Conservation (phyloP, 1,284 basidiomycete species). For the Leccinum subrobustum region DNA sequence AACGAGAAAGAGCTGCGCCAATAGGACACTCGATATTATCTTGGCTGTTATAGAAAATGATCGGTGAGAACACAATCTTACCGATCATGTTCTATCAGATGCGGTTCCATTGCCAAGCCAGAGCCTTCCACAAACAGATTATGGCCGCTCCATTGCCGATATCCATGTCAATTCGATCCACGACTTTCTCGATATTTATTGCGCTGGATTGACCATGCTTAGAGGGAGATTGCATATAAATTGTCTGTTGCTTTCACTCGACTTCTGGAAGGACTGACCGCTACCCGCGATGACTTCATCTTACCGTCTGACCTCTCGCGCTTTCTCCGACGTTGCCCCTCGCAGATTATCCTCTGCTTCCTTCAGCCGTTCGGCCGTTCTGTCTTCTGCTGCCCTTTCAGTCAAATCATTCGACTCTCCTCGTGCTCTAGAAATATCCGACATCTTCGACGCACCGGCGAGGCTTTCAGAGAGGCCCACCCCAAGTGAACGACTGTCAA, state of each 20-base stretch:
- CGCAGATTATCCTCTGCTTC: constrained; percentile 10
- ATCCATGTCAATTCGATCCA: constrained; percentile 1
- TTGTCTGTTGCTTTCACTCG: background rate
- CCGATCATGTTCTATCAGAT: background rate
- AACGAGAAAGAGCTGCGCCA: background rate
- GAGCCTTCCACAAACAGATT: constrained; percentile 1
- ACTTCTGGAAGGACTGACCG: background rate
- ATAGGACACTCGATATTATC: constrained; percentile 1
- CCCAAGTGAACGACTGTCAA: background rate
- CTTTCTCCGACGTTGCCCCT: constrained; percentile 8
- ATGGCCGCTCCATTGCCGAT: constrained; percentile 26
- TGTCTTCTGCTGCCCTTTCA: constrained; percentile 9
- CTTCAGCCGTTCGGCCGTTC: constrained; percentile 6
- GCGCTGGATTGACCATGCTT: background rate
- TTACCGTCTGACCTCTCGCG: constrained; percentile 6
- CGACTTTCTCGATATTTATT: background rate
- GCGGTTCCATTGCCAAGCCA: background rate
- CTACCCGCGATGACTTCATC: constrained; percentile 18
- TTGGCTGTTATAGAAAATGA: background rate
- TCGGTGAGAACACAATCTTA: too few species aligned
- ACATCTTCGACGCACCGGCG: constrained; percentile 45
- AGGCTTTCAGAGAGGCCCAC: constrained; percentile 31
- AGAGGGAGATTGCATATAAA: constrained; percentile 21
- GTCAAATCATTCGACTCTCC: constrained; percentile 1
- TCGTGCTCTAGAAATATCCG: constrained; percentile 27